Evolutionary conservation across 495 filamentous ascomycete species (phyloP).

Genomic region (Xylaria scruposa): DNA sequence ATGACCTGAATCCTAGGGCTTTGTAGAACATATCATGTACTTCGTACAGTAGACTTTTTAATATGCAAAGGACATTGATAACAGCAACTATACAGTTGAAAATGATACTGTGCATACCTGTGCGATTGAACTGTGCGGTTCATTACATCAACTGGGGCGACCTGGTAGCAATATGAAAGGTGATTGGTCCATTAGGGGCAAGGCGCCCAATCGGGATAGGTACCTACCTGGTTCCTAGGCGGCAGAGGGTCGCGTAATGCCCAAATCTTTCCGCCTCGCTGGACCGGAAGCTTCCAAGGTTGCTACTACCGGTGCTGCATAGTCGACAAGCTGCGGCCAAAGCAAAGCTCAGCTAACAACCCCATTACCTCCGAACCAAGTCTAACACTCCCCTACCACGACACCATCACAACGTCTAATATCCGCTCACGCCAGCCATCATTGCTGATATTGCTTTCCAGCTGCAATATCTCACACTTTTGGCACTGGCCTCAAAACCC

Average conservation of each 20-base stretch:
- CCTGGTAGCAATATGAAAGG: not conserved
- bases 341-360: conserved; percentile 21
- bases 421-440: not conserved
- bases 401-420: not conserved
- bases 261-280: conserved; percentile 37
- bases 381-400: conserved; percentile 1
- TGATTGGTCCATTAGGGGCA: conserved; percentile 5
- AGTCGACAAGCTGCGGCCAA: conserved; percentile 22
- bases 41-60: not conserved
- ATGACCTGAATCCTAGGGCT: too few relatives aligned
- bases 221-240: conserved; percentile 29
- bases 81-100: not conserved
- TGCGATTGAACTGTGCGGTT: not conserved
- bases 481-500: not conserved
- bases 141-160: conserved; percentile 1
- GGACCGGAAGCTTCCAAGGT: conserved; percentile 17
- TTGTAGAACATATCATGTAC: too few relatives aligned
- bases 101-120: not conserved
- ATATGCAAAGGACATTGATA: too few relatives aligned
- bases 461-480: not conserved
- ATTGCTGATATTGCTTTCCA: not conserved
- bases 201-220: not conserved
- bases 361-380: conserved; percentile 4
- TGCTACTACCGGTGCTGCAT: not conserved
- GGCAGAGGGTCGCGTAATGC: conserved; percentile 45